These are phyloP conservation scores for Castanospermum australe DNA, from an alignment of 306 rosid species.

Conservation along the genomic window DNA sequence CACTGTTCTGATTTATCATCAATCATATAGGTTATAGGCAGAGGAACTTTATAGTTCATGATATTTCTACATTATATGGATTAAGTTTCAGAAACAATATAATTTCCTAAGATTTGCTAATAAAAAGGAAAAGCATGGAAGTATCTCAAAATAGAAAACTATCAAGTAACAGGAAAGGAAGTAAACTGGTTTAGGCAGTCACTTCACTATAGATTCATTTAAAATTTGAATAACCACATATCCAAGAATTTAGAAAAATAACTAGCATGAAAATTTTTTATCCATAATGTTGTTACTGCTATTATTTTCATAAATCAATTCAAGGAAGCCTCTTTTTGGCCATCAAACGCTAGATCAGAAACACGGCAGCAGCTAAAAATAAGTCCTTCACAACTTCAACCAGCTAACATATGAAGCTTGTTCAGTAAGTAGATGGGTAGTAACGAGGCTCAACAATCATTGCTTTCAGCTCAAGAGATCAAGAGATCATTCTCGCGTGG, in stretches of 20 bases:
- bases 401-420: constrained; percentile 9
- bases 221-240: not conserved
- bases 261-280: not conserved
- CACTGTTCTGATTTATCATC: not conserved
- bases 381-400: not conserved
- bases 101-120: not conserved
- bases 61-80: not conserved
- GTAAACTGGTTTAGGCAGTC: not conserved
- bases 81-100: not conserved
- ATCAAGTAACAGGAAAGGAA: not conserved
- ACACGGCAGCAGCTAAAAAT: not conserved
- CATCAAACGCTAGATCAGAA: not conserved
- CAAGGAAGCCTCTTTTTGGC: not conserved
- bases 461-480: constrained; percentile 52
- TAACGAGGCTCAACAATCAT: constrained; percentile 51
- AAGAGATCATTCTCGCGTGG: constrained; percentile 31
- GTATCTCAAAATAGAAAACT: not conserved
- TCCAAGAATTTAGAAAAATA: not conserved
- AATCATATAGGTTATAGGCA: not conserved
- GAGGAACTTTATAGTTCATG: not conserved
- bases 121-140: not conserved
- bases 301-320: not conserved
- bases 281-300: not conserved
- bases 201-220: not conserved
- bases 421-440: constrained; percentile 46